These are phyloP conservation scores for Sechiopsis laciniata DNA, from an alignment of 306 rosid species.

Conservation along the genomic window DNA sequence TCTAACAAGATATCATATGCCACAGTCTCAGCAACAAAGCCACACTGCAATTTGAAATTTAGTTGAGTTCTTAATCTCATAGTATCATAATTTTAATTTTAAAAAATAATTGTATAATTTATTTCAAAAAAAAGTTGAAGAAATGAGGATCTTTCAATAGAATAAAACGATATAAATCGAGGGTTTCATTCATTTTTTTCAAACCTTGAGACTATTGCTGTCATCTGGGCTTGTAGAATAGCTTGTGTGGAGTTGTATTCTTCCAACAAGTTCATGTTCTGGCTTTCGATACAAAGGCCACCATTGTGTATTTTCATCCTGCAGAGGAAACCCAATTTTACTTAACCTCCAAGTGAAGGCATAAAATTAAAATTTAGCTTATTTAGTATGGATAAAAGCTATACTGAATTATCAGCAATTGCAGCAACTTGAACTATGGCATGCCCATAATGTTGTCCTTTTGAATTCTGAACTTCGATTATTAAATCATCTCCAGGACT, in stretches of 20 bases:
- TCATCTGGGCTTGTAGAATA: slow-evolving; percentile 79
- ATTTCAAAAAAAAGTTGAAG: neutral
- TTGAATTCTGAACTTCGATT: slow-evolving; percentile 84
- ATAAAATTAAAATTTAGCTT: slow-evolving; percentile 4
- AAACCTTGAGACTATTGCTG: slow-evolving; percentile 67
- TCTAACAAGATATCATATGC: slow-evolving; percentile 86
- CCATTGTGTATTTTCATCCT: slow-evolving; percentile 95
- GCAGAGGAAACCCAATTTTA: slow-evolving; percentile 27
- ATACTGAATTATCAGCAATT: slow-evolving; percentile 78
- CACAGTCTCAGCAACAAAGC: slow-evolving; percentile 89
- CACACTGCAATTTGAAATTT: slow-evolving; percentile 44
- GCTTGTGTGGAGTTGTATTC: slow-evolving; percentile 61
- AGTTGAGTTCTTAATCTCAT: neutral
- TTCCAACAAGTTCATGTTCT: slow-evolving; percentile 77
- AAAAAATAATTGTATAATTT: neutral
- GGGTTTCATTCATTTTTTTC: neutral
- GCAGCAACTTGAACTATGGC: slow-evolving; percentile 75
- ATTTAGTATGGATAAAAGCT: slow-evolving; percentile 14
- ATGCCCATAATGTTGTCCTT: slow-evolving; percentile 73
- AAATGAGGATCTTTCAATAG: neutral
- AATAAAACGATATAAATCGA: neutral
- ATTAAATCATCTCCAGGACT: slow-evolving; percentile 82
- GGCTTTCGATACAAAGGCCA: slow-evolving; percentile 75
- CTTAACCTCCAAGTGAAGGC: slow-evolving; percentile 13
- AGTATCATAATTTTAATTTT: neutral